Base-by-base conservation (phyloP, 306 rosid species). In the Purshia tridentata region DNA sequence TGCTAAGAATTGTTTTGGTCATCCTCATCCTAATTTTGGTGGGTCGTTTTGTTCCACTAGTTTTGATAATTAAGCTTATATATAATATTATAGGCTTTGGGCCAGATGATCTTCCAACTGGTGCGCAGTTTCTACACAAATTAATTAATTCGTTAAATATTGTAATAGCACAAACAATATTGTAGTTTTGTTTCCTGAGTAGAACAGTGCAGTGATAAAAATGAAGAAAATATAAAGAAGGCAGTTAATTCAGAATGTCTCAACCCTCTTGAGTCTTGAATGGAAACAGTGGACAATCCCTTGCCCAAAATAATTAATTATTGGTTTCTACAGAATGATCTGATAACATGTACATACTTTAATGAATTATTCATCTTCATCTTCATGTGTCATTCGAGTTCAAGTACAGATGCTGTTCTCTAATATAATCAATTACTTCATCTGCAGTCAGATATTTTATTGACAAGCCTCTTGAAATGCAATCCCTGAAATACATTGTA, bases 391-490 rank as follows among this genome's bases (percentile, higher is more conserved):
- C 78, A 71, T 78, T 74, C 9, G 78, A 77, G 71, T 83, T 81
- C 75, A 64, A 16, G 83, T 82, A 90, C 52, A 92, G 77, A 45
- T 78, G 74, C 13, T 82, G 83, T 49, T 86, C 81, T 75, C 69
- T 69, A 67, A 91, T 84, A 80, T 88, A 91, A 48, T 84, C 90
- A 69, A 91, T 81, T 67, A 86, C 98, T 86, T 84, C 92, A 80
- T 94, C 98, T 8, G 74, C 80, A 4, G 91, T 83, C 9, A 91
- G 87, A 80, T 89, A 91, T 76, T 94, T 94, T 80, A 88, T 85
- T 0, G 97, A 91, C 86, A 88, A 74, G 45, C 95, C 88, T 84
- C 92, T 88, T 39, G 96, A 82, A 62, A 94, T 86, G 90, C 97
- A 94, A 59, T 86, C 88, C 96, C 98, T 91, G 92, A 74, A 76